Evolutionary conservation across 1,284 basidiomycete species (phyloP), one percentile per base, ranked within the genome.

Genomic region (Rhodotorula sp.): DNA sequence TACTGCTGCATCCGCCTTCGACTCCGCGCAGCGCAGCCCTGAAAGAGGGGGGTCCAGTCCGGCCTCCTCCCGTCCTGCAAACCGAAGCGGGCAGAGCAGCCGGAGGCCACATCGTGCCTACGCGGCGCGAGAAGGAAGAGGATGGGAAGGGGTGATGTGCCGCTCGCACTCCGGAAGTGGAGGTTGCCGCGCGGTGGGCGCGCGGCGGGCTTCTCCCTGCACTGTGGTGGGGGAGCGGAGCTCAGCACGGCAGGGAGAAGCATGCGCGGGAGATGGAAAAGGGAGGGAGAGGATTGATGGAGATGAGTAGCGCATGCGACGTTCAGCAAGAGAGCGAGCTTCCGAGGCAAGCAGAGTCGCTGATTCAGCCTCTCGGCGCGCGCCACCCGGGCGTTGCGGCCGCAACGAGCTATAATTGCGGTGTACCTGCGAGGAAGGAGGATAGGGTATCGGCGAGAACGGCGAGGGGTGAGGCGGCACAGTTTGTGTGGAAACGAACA

Each of bases 1-100:
- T 70, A 71, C 65, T 71, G 70, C 70, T 66, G 66, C 70, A 51
- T 25, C 62, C 65, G 66, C 66, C 15, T 64, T 53, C 57, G 57
- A 41, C 61, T 71, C 32, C 0, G 32, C 57, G 62, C 70, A 57
- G 54, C 37, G 59, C 57, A 71, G 70, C 66, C 66, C 66, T 65
- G 66, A 68, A 34, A 71, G 66, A 68, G 66, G 55, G 53, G 53
- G 32, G 15, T 29, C n/a, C n/a, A 27, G 9, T 19, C 29, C 53
- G 29, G 8, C 51, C 32, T 34, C 8, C 53, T 32, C 10, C 17
- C n/a, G 10, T 32, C 34, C 9, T 21, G 21, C 32, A n/a, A n/a
- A n/a, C 32, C 29, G 15, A 15, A 32, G n/a, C 27, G 4, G 32
- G 10, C 29, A 19, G 53, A 54, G 53, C 53, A 54, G 53, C 53